phyloP scores from a whole-genome alignment of 768 basidiomycete genomes.

The Boletus speciosus region DNA sequence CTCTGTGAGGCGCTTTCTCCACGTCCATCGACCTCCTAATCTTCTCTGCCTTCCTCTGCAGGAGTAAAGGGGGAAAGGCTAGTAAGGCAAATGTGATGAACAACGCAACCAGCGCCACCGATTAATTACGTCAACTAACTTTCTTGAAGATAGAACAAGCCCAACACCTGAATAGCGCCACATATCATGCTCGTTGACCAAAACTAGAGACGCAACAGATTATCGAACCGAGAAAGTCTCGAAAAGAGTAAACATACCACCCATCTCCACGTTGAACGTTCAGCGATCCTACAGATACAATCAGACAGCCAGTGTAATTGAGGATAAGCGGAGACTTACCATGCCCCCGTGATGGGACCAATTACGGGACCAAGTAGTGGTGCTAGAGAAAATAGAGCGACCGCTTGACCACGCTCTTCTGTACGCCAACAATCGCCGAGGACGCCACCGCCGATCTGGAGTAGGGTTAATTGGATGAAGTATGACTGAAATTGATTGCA shows the following conservation, averaged over 20 bases:
- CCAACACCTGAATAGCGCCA: conserved; percentile 49
- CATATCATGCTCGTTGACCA: conserved; percentile 64
- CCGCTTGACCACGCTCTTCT: conserved; percentile 62
- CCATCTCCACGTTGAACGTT: conserved; percentile 69
- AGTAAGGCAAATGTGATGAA: neutral
- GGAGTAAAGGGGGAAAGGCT: conserved; percentile 31
- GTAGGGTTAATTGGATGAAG: neutral
- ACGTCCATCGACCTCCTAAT: conserved; percentile 44
- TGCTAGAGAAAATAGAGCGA: conserved; percentile 61
- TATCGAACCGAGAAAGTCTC: neutral
- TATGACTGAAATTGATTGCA: neutral
- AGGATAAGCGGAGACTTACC: conserved; percentile 30
- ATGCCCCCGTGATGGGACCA: conserved; percentile 61
- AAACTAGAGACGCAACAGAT: conserved; percentile 38
- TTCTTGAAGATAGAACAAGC: conserved; percentile 58
- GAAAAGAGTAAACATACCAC: conserved; percentile 41
- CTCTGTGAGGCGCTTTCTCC: conserved; percentile 40
- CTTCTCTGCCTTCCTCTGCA: conserved; percentile 49
- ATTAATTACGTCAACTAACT: conserved; percentile 38
- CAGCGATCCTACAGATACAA: conserved; percentile 42
- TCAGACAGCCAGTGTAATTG: neutral
- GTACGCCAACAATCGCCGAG: conserved; percentile 58
- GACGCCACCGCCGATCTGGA: conserved; percentile 61
- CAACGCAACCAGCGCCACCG: too few relatives aligned
- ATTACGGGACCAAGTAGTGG: conserved; percentile 64